Conservation (phyloP, 139 green algal species). For the Trebouxia sp. region DNA sequence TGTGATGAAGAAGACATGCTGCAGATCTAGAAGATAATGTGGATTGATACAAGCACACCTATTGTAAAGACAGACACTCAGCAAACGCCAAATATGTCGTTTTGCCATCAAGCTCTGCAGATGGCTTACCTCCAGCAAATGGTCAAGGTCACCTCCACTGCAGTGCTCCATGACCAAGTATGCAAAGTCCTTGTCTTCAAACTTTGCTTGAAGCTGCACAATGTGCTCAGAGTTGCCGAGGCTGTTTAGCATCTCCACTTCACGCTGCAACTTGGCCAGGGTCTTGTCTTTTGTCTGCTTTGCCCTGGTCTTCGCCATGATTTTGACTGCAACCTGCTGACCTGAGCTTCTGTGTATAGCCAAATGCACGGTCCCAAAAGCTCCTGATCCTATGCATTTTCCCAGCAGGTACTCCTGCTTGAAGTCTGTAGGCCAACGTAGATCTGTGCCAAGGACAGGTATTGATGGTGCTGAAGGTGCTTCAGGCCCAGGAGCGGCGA, state of each 20-base stretch:
- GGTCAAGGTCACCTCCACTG: constrained; percentile 49
- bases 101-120: background rate
- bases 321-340: constrained; percentile 49
- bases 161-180: constrained; percentile 60
- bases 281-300: constrained; percentile 32
- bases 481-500: too few species aligned
- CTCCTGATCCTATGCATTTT: constrained; percentile 16
- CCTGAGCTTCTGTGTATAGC: constrained; percentile 36
- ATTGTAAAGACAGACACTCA: too few species aligned
- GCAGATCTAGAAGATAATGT: too few species aligned
- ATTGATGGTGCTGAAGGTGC: background rate
- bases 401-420: constrained; percentile 19
- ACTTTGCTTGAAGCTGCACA: constrained; percentile 43
- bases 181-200: constrained; percentile 52
- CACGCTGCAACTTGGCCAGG: constrained; percentile 22
- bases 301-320: constrained; percentile 41
- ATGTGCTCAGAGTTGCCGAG: constrained; percentile 38
- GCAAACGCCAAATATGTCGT: too few species aligned
- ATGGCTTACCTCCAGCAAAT: constrained; percentile 35
- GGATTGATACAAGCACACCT: too few species aligned
- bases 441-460: background rate
- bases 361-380: constrained; percentile 23
- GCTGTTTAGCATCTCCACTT: constrained; percentile 24
- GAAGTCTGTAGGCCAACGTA: constrained; percentile 4
- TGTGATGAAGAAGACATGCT: too few species aligned